Evolutionary conservation across 148 eudicot genomes (phyloP), one percentile per base, ranked within the genome.

Genomic region (Rhododendron simsii): DNA sequence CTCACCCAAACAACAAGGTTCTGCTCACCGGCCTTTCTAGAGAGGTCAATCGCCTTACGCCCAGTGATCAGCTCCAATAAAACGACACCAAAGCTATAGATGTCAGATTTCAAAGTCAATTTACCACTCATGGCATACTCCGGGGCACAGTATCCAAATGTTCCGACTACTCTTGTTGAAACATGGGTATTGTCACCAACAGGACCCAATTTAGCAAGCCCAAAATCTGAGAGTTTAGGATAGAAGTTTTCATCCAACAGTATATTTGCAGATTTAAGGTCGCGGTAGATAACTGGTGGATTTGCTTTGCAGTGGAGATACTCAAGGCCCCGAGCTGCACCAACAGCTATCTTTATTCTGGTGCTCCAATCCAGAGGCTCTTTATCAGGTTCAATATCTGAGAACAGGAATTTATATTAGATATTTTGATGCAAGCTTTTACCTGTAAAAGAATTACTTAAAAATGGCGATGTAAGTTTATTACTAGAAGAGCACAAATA

Each of bases 271-370:
- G 98, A 94, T 86, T 96, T 96, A 73, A 96, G 84, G 86, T 96
- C 99, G 12, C 99, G 95, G 80, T 95, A 96, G n/a, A 95, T 96
- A 71, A 96, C 99, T 3, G 99, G 97, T 80, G 98, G 97, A 69
- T 92, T 92, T 57, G 99, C 98, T 85, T 82, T 87, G 87, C 94
- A 92, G 50, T 95, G 98, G 61, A 95, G 96, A 86, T 94, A 91
- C 86, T 93, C 92, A 21, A 96, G 90, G 75, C 99, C 98, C 21
- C 91, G 90, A 69, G 99, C 98, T 76, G 98, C 94, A 85, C 96
- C 98, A 83, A 92, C 91, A 35, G 97, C 98, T 48, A 96, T 96
- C 89, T 96, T 94, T n/a, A 95, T 78, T 61, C 99, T 90, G 26
- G 93, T 92, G 65, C 83, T 86, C 99, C 99, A 96, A 76, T 87